Evolutionary conservation across 2,329 filamentous ascomycete species (phyloP).

Genomic region (Microsporum audouinii): DNA sequence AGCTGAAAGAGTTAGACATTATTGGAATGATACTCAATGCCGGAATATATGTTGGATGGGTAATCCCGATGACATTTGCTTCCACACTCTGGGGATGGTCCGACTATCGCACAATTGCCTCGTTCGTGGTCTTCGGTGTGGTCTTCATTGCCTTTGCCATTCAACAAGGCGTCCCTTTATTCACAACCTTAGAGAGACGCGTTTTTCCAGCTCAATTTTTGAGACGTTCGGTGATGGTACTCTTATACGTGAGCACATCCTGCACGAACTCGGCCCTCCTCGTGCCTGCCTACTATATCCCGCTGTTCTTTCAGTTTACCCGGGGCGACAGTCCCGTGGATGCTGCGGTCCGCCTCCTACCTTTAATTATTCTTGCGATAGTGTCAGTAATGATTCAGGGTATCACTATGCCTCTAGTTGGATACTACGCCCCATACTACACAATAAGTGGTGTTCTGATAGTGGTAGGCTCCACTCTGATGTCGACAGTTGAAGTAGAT

Average conservation of each 20-base stretch:
- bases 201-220: constrained; percentile 43
- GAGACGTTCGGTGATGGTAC: constrained; percentile 25
- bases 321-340: constrained; percentile 29
- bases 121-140: constrained; percentile 39
- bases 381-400: constrained; percentile 17
- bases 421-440: constrained; percentile 8
- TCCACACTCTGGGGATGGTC: constrained; percentile 40
- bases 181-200: constrained; percentile 35
- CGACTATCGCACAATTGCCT: constrained; percentile 34
- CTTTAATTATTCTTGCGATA: constrained; percentile 21
- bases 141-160: constrained; percentile 35
- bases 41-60: constrained; percentile 29
- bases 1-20: constrained; percentile 30
- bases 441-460: constrained; percentile 15
- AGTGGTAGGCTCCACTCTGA: constrained; percentile 16
- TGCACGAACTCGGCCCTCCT: constrained; percentile 30
- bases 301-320: constrained; percentile 45
- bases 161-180: constrained; percentile 34
- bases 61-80: constrained; percentile 42
- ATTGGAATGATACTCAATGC: constrained; percentile 36
- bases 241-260: constrained; percentile 36
- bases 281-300: constrained; percentile 41
- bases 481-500: constrained; percentile 13
- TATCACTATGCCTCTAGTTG: constrained; percentile 14
- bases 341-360: constrained; percentile 25